phyloP scores from a whole-genome alignment of 176 grass and related monocot genomes.

The Eleusine coracana region DNA sequence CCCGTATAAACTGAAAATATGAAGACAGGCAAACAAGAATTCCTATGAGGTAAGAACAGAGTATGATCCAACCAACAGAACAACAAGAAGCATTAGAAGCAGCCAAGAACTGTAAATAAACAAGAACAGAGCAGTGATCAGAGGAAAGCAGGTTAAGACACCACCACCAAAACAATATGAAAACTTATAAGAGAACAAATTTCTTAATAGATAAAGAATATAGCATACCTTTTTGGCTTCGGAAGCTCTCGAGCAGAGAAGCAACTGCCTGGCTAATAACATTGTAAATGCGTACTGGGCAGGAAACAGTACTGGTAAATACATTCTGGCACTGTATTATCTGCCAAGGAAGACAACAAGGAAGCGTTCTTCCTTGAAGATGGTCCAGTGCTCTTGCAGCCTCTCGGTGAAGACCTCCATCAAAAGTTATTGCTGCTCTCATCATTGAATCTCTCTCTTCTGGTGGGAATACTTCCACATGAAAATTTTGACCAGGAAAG shows the following conservation, averaged over 20 bases:
- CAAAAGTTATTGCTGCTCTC: conserved; percentile 78
- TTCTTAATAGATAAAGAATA: conserved; percentile 34
- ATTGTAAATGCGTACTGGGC: conserved; percentile 63
- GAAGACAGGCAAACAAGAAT: not conserved
- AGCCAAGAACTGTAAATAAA: not conserved
- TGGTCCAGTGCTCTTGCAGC: conserved; percentile 85
- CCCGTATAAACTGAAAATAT: conserved; percentile 25
- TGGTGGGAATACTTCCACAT: conserved; percentile 67
- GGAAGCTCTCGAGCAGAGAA: conserved; percentile 66
- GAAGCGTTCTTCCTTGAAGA: conserved; percentile 70
- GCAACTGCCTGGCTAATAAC: conserved; percentile 60
- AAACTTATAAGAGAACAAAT: conserved; percentile 9
- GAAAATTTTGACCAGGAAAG: conserved; percentile 68
- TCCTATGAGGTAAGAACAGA: not conserved
- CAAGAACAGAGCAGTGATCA: not conserved
- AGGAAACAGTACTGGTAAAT: conserved; percentile 78
- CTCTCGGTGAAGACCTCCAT: conserved; percentile 85
- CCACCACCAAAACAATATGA: conserved; percentile 3
- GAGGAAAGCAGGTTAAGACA: not conserved
- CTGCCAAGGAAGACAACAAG: conserved; percentile 79
- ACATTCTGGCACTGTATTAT: conserved; percentile 86
- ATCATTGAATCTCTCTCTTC: conserved; percentile 58
- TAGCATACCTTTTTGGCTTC: conserved; percentile 58
- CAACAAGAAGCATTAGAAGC: conserved; percentile 1
- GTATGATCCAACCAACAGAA: conserved; percentile 23